Evolutionary conservation across 768 basidiomycete genomes (phyloP), one percentile per base, ranked within the genome.

Genomic region (Phaffia tasmanica): DNA sequence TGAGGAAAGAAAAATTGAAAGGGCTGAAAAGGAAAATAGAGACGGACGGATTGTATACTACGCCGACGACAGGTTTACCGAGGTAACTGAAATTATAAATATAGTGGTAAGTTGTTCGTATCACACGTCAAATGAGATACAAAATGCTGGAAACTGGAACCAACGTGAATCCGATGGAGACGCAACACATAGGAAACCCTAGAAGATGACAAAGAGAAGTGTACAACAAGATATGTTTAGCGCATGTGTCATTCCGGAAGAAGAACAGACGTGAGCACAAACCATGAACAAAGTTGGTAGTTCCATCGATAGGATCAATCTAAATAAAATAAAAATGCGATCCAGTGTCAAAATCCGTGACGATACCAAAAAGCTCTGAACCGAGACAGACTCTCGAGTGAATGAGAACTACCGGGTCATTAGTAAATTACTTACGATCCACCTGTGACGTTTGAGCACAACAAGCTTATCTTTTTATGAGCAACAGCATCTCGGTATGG

Each of bases 41-140:
- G 63, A 92, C 81, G 81, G 91, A 92, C 0, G 93, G 93, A 74
- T 92, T 92, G 79, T 85, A 94, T 69, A 97, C 86, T 50, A 98
- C 91, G 5, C 73, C 73, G 62, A 50, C 55, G 15, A 63, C 59
- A 32, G 57, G 57, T n/a, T 18, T 29, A 19, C 61, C 54, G 57
- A 25, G 35, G 35, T 32, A 30, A 11, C 35, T 42, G 11, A 4
- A 42, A 42, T 42, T 4, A 11, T 11, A 42, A 11, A 42, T 11
- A 42, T 42, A 11, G 11, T 42, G 11, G 11, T 42, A 42, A 5
- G 4, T 11, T 4, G 35, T 42, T 11, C 4, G 35, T 11, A 42
- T 42, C 35, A 5, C 6, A 42, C 4, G 4, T 42, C 35, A 42
- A 42, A 95, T 80, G 8, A 93, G 82, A 1, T 93, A 89, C 8